A percentile compares a stretch with the other conserved stretches of the same genome.
Evolutionary conservation across 2,329 filamentous ascomycete genomes (phyloP).

Genomic region (Fusarium sacchari): DNA sequence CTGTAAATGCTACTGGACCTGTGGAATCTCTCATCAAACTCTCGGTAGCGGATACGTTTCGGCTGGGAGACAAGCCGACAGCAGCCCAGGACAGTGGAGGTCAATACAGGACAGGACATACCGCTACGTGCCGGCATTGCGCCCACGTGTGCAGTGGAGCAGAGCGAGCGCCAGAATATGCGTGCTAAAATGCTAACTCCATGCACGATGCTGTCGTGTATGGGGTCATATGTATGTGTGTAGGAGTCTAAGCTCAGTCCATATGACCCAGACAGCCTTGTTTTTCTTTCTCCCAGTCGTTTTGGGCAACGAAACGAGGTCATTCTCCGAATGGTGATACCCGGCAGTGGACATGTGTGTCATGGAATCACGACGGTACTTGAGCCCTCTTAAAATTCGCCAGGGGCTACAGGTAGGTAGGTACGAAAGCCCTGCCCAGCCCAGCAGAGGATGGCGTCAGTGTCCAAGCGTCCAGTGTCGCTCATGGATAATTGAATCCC

Average conservation of each 20-base stretch:
- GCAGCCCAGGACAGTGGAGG: constrained; percentile 6
- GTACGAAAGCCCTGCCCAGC: constrained; percentile 26
- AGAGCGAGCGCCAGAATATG: constrained; percentile 13
- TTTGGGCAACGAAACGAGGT: neutral
- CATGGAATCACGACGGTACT: constrained; percentile 26
- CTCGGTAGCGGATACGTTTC: constrained; percentile 13
- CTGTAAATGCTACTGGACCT: neutral
- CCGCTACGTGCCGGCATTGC: constrained; percentile 42
- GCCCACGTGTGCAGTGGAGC: constrained; percentile 42
- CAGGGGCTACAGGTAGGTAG: too few relatives aligned
- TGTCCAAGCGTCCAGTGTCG: constrained; percentile 24
- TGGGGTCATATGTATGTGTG: constrained; percentile 8
- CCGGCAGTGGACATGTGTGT: constrained; percentile 21
- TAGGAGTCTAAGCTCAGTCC: neutral
- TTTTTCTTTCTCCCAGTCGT: neutral
- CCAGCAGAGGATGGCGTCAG: constrained; percentile 38
- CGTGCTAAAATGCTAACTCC: constrained; percentile 2
- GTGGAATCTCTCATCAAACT: constrained; percentile 18
- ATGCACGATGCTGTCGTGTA: constrained; percentile 9
- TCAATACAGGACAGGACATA: constrained; percentile 8
- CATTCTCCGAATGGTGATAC: constrained; percentile 2
- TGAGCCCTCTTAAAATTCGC: constrained; percentile 12
- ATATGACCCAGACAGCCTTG: constrained; percentile 4
- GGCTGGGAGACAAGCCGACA: constrained; percentile 22
- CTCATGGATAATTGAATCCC: too few relatives aligned